Conservation (phyloP, 2,329 filamentous ascomycete species). For the Hypoxylon sp. region DNA sequence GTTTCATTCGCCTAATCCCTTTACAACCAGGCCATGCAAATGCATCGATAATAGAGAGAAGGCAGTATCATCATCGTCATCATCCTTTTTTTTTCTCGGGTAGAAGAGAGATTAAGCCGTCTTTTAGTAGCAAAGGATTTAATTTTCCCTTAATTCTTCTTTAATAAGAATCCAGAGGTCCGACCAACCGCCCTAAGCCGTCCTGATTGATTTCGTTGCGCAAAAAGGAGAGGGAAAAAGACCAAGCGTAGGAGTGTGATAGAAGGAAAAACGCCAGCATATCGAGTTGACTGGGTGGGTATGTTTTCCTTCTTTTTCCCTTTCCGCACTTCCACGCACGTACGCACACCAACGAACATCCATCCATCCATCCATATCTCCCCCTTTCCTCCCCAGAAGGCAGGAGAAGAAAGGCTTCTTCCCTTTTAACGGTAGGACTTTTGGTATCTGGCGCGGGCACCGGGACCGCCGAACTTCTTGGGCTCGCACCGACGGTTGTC, state of each 20-base stretch:
- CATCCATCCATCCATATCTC: too few relatives aligned
- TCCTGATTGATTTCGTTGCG: slow-evolving; percentile 41
- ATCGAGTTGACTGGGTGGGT: slow-evolving; percentile 35
- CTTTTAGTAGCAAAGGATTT: slow-evolving; percentile 39
- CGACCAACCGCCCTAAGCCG: slow-evolving; percentile 47
- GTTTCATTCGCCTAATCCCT: slow-evolving; percentile 63
- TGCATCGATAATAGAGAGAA: slow-evolving; percentile 56
- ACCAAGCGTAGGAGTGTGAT: slow-evolving; percentile 31
- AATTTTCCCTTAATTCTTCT: slow-evolving; percentile 46
- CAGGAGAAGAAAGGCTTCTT: slow-evolving; percentile 16
- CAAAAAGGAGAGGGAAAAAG: slow-evolving; percentile 29
- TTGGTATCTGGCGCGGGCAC: slow-evolving; percentile 96
- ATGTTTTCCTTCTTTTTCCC: slow-evolving; percentile 31
- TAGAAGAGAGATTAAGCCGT: slow-evolving; percentile 40
- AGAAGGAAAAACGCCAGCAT: slow-evolving; percentile 11
- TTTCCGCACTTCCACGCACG: slow-evolving; percentile 30
- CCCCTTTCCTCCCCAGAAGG: slow-evolving; percentile 37
- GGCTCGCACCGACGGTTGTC: slow-evolving; percentile 99
- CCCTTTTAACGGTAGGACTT: slow-evolving; percentile 96
- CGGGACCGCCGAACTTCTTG: slow-evolving; percentile 96
- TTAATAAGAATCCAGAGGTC: slow-evolving; percentile 49
- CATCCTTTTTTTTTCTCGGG: too few relatives aligned
- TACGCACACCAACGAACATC: slow-evolving; percentile 13
- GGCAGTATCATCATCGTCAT: too few relatives aligned
- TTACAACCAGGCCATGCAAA: slow-evolving; percentile 63